Evolutionary conservation across 345 rosid genomes (phyloP), one percentile per base, ranked within the genome.

Genomic region (Diplotaxis tenuifolia): DNA sequence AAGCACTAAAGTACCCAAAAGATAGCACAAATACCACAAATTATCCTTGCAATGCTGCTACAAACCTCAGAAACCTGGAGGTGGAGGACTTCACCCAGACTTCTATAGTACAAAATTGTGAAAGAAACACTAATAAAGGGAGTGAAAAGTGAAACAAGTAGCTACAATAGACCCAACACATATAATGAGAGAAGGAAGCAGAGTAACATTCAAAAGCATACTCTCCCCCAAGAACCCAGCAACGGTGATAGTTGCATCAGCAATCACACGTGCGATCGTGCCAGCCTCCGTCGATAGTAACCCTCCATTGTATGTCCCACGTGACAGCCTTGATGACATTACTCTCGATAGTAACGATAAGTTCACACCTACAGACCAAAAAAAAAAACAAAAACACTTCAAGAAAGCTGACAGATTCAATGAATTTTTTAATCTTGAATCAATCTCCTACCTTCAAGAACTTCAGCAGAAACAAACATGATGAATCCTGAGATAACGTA

Each of bases 241-340:
- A 45, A 92, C 18, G 0, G 98, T 94, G 57, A 94, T 94, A 4
- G 96, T 94, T 4, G 65, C 95, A 62, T 91, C 97, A 11, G 98
- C 97, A 18, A 94, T 84, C 7, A 91, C 97, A 36, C 98, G 88
- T 18, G 98, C 97, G 5, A 92, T 82, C 0, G 97, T 94, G 9
- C 98, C 97, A 1, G 98, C 97, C 72, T 94, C 97, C 3, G 97
- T 94, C 4, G 97, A 94, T 15, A 94, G 80, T 25, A 94, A 76
- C 5, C 98, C 98, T 0, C 97, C 97, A 21, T 92, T 94, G 83
- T 86, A 94, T 1, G 98, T 94, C 69, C 98, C 97, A 0, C 92
- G 87, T 10, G 97, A 86, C 29, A 92, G 91, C 78, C 98, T 84
- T 14, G 98, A 91, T 5, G 98, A 91, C 98, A 94, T 92, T 22